These are phyloP conservation scores for Schizochytrium sp. DNA, from an alignment of 108 stramenopile genomes.

Conservation along the genomic window DNA sequence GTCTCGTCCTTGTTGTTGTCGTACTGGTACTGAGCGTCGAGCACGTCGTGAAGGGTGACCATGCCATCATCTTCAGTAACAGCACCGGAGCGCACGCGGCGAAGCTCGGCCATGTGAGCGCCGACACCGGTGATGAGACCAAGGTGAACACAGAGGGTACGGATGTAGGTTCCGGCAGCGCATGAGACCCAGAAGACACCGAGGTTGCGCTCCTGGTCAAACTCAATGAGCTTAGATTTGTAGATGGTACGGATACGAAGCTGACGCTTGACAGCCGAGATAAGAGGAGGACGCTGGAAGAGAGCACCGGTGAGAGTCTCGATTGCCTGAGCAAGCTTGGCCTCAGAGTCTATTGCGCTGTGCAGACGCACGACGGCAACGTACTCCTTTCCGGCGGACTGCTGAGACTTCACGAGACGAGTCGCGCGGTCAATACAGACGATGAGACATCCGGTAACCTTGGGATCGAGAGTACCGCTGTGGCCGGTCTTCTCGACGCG, in stretches of 20 bases:
- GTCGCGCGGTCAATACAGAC: constrained; percentile 99
- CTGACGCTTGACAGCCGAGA: constrained; percentile 99
- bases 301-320: constrained; percentile 96
- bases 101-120: constrained; percentile 99
- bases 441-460: constrained; percentile 99
- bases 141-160: constrained; percentile 98
- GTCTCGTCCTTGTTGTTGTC: constrained; percentile 98
- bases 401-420: constrained; percentile 98
- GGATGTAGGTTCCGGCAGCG: constrained; percentile 99
- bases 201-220: constrained; percentile 92
- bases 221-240: constrained; percentile 94
- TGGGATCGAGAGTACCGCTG: constrained; percentile 98
- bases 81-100: constrained; percentile 94
- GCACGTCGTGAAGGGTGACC: constrained; percentile 99
- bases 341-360: constrained; percentile 85
- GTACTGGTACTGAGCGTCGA: constrained; percentile 98
- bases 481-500: constrained; percentile 99
- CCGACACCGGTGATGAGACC: constrained; percentile 94
- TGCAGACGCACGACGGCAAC: constrained; percentile 97
- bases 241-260: constrained; percentile 98
- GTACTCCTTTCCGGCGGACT: constrained; percentile 98
- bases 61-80: constrained; percentile 88
- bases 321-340: constrained; percentile 86
- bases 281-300: constrained; percentile 98
- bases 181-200: constrained; percentile 95